Conservation (phyloP, 306 rosid genomes). For the Mimosa pudica region DNA sequence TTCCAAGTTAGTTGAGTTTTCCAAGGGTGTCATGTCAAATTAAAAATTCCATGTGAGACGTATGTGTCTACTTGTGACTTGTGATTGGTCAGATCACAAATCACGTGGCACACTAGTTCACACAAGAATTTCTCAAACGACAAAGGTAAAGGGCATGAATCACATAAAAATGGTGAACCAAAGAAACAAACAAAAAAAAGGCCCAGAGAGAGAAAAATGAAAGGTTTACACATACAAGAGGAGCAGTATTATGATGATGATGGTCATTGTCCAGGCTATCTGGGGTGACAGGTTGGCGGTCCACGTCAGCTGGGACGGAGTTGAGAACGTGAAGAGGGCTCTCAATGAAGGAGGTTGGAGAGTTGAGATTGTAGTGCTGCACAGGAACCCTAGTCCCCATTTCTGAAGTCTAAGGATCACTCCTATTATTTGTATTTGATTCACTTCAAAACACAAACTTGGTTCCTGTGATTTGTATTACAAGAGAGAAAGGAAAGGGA, state of each 20-base stretch:
- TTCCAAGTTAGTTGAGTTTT: too few relatives aligned
- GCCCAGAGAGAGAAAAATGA: too few relatives aligned
- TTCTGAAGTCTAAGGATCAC: neutral
- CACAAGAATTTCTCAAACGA: too few relatives aligned
- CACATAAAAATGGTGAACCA: neutral
- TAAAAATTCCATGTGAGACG: too few relatives aligned
- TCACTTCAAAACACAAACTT: neutral
- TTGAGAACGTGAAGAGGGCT: conserved; percentile 87
- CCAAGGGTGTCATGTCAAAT: too few relatives aligned
- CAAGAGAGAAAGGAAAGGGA: neutral
- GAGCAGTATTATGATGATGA: conserved; percentile 41
- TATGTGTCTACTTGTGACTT: too few relatives aligned
- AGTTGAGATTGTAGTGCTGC: conserved; percentile 83
- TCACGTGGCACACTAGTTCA: too few relatives aligned
- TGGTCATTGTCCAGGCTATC: conserved; percentile 53
- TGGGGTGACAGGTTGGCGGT: conserved; percentile 55
- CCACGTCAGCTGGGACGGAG: conserved; percentile 65
- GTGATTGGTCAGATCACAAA: too few relatives aligned
- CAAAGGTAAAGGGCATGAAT: neutral
- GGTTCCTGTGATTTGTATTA: neutral
- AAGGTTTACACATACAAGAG: conserved; percentile 52
- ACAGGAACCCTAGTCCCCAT: conserved; percentile 90
- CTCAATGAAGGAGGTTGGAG: conserved; percentile 78
- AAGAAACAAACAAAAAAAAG: too few relatives aligned
- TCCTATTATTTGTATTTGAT: too few relatives aligned